Base-by-base conservation (phyloP, 257 asterid species). In the Anisodus acutangulus region DNA sequence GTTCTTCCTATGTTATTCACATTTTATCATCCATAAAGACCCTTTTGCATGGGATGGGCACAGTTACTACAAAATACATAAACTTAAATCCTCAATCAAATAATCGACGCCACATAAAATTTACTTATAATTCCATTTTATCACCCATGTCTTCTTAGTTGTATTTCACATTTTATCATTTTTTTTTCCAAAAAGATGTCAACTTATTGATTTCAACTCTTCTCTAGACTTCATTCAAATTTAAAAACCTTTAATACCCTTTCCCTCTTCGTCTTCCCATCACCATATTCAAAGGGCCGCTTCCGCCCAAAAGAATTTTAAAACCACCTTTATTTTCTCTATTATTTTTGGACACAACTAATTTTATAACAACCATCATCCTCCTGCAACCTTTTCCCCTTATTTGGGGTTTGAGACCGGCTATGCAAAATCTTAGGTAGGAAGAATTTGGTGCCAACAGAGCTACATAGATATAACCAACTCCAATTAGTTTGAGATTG, bases 31-130 rank as follows among this genome's bases (percentile, higher is more conserved):
- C 26, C n/a, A 16, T 62, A 51, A 66, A 17, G 58, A 22, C 78
- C 19, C 12, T 49, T 41, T 8, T 22, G 78, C 62, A 81, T 43
- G 22, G 59, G 53, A 45, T 47, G 62, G 1, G 22, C 68, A 63
- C 15, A 60, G 16, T 81, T 15, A 81, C 15, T 9, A 81, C 15
- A 49, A 45, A 68, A 45, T 45, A 2, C 4, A 62, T 62, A 4
- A 19, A 17, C 84, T 62, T 53, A 22, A 5, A 49, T 49, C 62
- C 45, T 12, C 81, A 22, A 74, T 49, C 81, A 74, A 53, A 78
- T 78, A 26, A 13, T 53, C 17, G 26, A 4, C 5, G 9, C 15
- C 8, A 78, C 19, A 78, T 26, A 22, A 76, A 53, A 51, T 15
- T 3, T 47, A 15, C 13, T 13, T 3, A 53, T 31, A 2, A 53